Base-by-base conservation (phyloP, 352 stramenopile species). In the Lagenidium sp. region DNA sequence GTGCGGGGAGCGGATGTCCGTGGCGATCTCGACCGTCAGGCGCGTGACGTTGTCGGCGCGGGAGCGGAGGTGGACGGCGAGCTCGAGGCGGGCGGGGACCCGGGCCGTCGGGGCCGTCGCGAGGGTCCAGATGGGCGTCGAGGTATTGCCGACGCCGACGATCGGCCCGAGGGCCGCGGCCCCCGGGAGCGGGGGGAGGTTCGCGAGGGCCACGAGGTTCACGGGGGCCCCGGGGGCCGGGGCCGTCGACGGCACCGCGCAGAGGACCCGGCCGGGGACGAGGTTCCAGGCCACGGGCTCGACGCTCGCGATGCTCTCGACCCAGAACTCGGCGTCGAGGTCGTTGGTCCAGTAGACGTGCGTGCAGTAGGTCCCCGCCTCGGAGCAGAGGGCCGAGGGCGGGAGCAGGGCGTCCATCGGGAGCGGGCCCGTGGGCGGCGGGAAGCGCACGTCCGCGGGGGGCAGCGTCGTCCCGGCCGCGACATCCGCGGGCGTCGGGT, bases 281-380 rank as follows among this genome's bases (percentile, higher is more conserved):
- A 73, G 15, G 28, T 66, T 65, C 67, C 67, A 83, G 11, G 41
- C 50, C 13, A 80, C 36, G 6, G 41, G 39, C n/a, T 74, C 53
- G 15, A 56, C 50, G 0, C 62, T 78, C 41, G 78, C 64, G 23
- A 76, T 55, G 40, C 63, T 68, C 43, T 80, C 65, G 31, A 83
- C 30, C 67, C 67, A 80, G 34, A 83, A 80, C 21, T 55, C 53
- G 8, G n/a, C 36, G 5, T 29, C 24, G 16, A 77, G 22, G 6
- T 50, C 44, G 54, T 79, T 82, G 7, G 44, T 47, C 65, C 63
- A 79, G 38, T 62, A 67, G 8, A 82, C 55, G 28, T 56, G 60
- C 7, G 69, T 67, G 44, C 63, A 73, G 40, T 66, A 65, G 2
- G 51, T 52, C 15, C 52, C 50, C 18, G 8, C 37, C 28, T 8